phyloP scores from a whole-genome alignment of 768 basidiomycete species.

The Phanerochaete sordida region DNA sequence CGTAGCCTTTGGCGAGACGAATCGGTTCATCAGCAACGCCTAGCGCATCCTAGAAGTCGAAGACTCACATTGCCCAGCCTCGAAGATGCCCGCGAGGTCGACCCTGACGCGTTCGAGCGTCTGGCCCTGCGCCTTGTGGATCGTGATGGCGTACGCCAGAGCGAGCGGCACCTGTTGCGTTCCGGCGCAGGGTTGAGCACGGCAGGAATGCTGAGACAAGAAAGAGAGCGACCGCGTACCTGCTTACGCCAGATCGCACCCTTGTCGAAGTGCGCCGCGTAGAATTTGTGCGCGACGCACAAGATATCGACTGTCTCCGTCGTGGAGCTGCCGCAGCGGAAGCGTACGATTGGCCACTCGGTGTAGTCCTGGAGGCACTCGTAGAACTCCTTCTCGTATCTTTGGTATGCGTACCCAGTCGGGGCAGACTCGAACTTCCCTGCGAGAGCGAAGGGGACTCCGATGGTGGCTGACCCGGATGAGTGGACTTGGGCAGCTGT shows the following conservation, averaged over 20 bases:
- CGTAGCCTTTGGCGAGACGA: slow-evolving; percentile 48
- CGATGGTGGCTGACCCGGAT: too few species aligned
- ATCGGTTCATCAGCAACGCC: too few species aligned
- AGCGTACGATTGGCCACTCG: not conserved
- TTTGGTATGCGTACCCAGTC: not conserved
- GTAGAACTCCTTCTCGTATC: not conserved
- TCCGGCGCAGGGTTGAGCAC: too few species aligned
- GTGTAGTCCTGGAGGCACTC: not conserved
- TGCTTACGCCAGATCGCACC: slow-evolving; percentile 52
- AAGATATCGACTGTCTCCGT: slow-evolving; percentile 27
- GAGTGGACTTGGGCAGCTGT: slow-evolving; percentile 10
- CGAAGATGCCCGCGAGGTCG: slow-evolving; percentile 71
- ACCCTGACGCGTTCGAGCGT: slow-evolving; percentile 82
- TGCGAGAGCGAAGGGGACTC: too few species aligned
- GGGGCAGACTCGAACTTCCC: too few species aligned
- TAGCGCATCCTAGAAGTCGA: not conserved
- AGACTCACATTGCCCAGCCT: slow-evolving; percentile 65
- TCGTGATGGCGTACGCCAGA: slow-evolving; percentile 79
- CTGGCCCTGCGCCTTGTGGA: slow-evolving; percentile 90
- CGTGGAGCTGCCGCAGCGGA: not conserved
- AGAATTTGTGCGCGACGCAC: slow-evolving; percentile 55
- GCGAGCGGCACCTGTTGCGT: slow-evolving; percentile 37
- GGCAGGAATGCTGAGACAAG: too few species aligned
- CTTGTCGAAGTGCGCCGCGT: slow-evolving; percentile 32
- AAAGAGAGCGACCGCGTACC: slow-evolving; percentile 27